Base-by-base conservation (phyloP, 2,329 filamentous ascomycete species). In the Colletotrichum tropicicola region DNA sequence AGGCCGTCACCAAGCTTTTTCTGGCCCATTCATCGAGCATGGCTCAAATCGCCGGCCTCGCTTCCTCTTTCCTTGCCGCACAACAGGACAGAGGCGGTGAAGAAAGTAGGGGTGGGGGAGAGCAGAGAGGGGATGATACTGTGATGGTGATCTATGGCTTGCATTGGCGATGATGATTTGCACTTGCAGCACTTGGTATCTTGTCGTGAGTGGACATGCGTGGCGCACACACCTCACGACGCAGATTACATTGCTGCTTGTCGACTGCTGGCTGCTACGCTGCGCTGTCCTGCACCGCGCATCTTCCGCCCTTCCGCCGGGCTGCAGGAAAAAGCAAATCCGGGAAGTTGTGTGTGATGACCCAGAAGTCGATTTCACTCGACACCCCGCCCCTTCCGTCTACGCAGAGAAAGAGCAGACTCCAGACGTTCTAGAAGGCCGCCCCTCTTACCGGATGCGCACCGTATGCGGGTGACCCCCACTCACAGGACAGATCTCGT, bases 251-350 rank as follows among this genome's bases (percentile, higher is more conserved):
- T 12, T 28, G 43, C 45, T 43, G 41, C 41, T 19, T 17, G 30
- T 43, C n/a, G 41, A 12, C 12, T 56, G 10, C 30, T 57, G 43
- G 25, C n/a, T n/a, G 41, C 19, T 45, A 28, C 3, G 39, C 19
- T 25, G 21, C 12, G 25, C 15, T 19, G 45, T 15, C 41, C 43
- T 37, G 43, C 28, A 61, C 44, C 43, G 54, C 54, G n/a, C 30
- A 52, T 54, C 61, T 37, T 55, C 57, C 37, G 48, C 21, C 28
- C 19, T 54, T 15, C 44, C 23, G 21, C 43, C 35, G 17, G 23
- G 15, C 48, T 56, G 62, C 57, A 62, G 49, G 57, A 45, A 65
- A 62, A 65, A 65, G 62, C 62, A 65, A 65, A 62, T 55, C 8
- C 41, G 57, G 57, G 28, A 12, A 45, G 15, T 17, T 21, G 12